These are phyloP conservation scores for Amanita rubescens DNA, from an alignment of 768 basidiomycete species.

Conservation along the genomic window DNA sequence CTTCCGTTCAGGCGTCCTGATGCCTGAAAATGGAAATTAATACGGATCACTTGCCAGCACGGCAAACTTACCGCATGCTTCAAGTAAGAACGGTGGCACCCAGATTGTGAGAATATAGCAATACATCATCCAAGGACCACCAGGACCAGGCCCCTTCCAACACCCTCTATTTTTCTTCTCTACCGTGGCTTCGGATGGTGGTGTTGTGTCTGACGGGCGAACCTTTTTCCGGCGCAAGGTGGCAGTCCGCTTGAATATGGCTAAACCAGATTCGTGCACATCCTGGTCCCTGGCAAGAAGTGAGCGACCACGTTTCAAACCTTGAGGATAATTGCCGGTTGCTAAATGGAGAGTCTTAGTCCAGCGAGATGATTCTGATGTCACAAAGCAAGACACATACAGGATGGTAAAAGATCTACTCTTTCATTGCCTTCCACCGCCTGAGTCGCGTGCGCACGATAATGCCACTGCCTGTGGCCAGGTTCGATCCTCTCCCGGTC, in stretches of 20 bases:
- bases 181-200: conserved; percentile 28
- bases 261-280: conserved; percentile 82
- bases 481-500: conserved; percentile 97
- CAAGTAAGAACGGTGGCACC: conserved; percentile 73
- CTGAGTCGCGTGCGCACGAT: conserved; percentile 79
- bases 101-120: conserved; percentile 79
- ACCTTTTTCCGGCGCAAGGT: conserved; percentile 68
- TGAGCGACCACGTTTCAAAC: conserved; percentile 79
- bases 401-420: conserved; percentile 72
- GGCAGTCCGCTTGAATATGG: conserved; percentile 83
- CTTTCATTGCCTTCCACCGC: conserved; percentile 56
- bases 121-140: conserved; percentile 94
- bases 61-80: conserved; percentile 60
- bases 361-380: conserved; percentile 7
- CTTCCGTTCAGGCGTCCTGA: conserved; percentile 86
- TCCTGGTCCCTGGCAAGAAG: conserved; percentile 89
- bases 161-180: conserved; percentile 41
- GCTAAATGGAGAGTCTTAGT: conserved; percentile 27
- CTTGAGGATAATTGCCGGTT: conserved; percentile 75
- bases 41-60: not conserved
- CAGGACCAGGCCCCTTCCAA: conserved; percentile 80
- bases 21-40: conserved; percentile 41
- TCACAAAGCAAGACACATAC: conserved; percentile 41
- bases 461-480: conserved; percentile 90
- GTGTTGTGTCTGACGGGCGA: conserved; percentile 34